Evolutionary conservation across 2,329 filamentous ascomycete genomes (phyloP).

Genomic region (Alternaria gaisen): DNA sequence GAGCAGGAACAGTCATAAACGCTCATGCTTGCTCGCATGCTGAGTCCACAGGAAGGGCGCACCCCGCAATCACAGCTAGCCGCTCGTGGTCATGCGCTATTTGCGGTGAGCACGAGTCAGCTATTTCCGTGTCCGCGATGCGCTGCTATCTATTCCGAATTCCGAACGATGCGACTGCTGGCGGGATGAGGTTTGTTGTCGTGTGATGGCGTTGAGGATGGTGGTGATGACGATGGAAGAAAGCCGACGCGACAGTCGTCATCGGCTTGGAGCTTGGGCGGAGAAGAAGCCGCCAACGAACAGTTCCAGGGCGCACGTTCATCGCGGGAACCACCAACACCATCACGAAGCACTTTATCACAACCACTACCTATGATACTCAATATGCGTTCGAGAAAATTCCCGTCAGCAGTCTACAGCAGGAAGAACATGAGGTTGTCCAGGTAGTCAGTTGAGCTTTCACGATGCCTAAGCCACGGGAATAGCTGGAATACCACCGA

Average conservation of each 20-base stretch:
- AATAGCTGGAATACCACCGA: slow-evolving; percentile 1
- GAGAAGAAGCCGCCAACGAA: slow-evolving; percentile 2
- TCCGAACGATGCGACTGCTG: slow-evolving; percentile 1
- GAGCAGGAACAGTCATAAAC: slow-evolving; percentile 6
- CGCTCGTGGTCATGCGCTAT: slow-evolving; percentile 13
- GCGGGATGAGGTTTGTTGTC: not conserved
- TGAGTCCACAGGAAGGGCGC: slow-evolving; percentile 17
- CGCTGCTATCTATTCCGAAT: slow-evolving; percentile 7
- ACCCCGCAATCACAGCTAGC: slow-evolving; percentile 29
- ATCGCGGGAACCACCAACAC: not conserved
- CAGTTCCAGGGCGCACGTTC: not conserved
- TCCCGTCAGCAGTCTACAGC: not conserved
- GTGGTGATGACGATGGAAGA: not conserved
- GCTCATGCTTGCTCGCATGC: slow-evolving; percentile 12
- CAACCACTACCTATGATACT: not conserved
- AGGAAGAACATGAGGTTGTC: not conserved
- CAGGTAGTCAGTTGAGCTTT: not conserved
- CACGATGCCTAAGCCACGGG: not conserved
- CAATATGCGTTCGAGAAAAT: not conserved
- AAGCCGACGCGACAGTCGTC: not conserved
- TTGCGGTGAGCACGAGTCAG: slow-evolving; percentile 19
- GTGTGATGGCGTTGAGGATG: not conserved
- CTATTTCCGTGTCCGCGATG: not conserved
- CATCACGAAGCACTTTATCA: not conserved
- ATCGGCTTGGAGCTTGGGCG: slow-evolving; percentile 6